A percentile compares a stretch with the other conserved stretches of the same genome.
Evolutionary conservation across 2,329 filamentous ascomycete species (phyloP).

Genomic region (Penicillium expansum): DNA sequence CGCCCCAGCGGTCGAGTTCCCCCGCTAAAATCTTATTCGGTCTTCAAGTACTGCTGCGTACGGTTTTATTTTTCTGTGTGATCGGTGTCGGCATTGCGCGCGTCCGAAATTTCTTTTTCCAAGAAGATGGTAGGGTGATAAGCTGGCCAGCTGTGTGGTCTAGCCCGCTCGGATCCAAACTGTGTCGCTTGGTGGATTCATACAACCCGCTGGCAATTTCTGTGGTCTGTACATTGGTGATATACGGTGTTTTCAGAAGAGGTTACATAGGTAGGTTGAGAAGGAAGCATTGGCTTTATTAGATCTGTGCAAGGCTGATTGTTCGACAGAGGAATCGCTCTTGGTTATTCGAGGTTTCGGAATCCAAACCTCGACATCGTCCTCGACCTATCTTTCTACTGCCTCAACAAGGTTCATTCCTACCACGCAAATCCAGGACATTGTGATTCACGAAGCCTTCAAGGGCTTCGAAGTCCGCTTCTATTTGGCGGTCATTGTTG

Average conservation of each 20-base stretch:
- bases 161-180: slow-evolving; percentile 30
- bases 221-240: slow-evolving; percentile 37
- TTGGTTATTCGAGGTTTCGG: slow-evolving; percentile 85
- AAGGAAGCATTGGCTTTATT: not conserved
- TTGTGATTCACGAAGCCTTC: slow-evolving; percentile 94
- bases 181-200: slow-evolving; percentile 38
- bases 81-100: slow-evolving; percentile 38
- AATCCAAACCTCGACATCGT: slow-evolving; percentile 78
- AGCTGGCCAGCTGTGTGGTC: slow-evolving; percentile 36
- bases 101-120: slow-evolving; percentile 30
- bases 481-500: slow-evolving; percentile 85
- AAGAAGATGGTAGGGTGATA: slow-evolving; percentile 25
- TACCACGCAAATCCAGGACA: slow-evolving; percentile 85
- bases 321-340: slow-evolving; percentile 71
- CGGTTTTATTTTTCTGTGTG: slow-evolving; percentile 44
- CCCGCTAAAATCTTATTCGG: slow-evolving; percentile 46
- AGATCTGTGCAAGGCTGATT: not conserved
- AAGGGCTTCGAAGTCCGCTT: slow-evolving; percentile 85
- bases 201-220: slow-evolving; percentile 45
- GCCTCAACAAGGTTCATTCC: slow-evolving; percentile 76
- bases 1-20: slow-evolving; percentile 52
- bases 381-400: slow-evolving; percentile 63
- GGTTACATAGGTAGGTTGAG: slow-evolving; percentile 50
- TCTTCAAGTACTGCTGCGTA: slow-evolving; percentile 46
- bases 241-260: slow-evolving; percentile 48